Conservation (phyloP, 345 rosid species). For the Citrus mangshanensis region DNA sequence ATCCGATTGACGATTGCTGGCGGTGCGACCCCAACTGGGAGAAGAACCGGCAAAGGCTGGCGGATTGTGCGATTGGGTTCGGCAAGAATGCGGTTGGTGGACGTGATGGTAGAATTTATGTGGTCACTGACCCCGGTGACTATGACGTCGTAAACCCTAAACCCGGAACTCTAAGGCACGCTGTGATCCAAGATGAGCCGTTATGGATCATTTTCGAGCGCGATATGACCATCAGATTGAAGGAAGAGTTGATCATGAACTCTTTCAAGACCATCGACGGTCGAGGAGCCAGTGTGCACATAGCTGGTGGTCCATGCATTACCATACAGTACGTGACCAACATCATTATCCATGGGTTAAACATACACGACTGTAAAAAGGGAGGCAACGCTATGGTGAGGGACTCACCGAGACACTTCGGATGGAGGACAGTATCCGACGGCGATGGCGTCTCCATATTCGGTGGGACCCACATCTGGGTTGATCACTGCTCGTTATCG, state of each 20-base stretch:
- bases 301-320: constrained; percentile 83
- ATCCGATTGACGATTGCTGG: constrained; percentile 90
- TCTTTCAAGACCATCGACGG: constrained; percentile 84
- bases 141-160: constrained; percentile 66
- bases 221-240: constrained; percentile 72
- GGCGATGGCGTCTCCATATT: constrained; percentile 83
- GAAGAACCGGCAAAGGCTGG: constrained; percentile 60
- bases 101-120: constrained; percentile 64
- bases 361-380: constrained; percentile 79
- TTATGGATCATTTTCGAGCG: constrained; percentile 70
- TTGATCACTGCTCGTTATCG: constrained; percentile 71
- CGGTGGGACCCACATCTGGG: constrained; percentile 82
- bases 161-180: constrained; percentile 68
- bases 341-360: constrained; percentile 66
- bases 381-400: constrained; percentile 82
- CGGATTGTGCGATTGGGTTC: constrained; percentile 77
- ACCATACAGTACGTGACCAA: constrained; percentile 72
- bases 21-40: constrained; percentile 77
- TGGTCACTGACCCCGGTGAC: constrained; percentile 56
- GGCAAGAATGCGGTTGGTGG: constrained; percentile 80
- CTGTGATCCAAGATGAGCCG: constrained; percentile 68
- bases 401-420: constrained; percentile 62
- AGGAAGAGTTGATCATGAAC: constrained; percentile 81
- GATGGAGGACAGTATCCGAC: constrained; percentile 69
- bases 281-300: constrained; percentile 75